Evolutionary conservation across 768 basidiomycete species (phyloP).

Genomic region (Pleurotus pulmonarius): DNA sequence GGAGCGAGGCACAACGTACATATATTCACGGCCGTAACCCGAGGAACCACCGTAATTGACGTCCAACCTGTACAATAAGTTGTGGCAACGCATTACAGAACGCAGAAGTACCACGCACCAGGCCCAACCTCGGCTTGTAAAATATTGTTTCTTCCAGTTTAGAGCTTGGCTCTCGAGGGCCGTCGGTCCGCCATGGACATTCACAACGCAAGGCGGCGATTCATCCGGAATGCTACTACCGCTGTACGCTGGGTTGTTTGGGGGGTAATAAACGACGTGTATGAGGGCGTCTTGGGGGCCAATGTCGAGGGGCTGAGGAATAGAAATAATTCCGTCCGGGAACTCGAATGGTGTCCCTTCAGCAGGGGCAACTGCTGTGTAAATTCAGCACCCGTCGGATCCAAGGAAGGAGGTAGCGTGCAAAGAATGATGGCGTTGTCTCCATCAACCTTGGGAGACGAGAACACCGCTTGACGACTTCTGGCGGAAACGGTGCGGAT

Average conservation of each 20-base stretch:
- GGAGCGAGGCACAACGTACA: constrained; percentile 12
- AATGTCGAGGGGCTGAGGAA: constrained; percentile 45
- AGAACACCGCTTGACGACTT: constrained; percentile 34
- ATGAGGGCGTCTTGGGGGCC: constrained; percentile 35
- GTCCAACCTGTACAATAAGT: no score
- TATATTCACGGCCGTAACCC: constrained; percentile 69
- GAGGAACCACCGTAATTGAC: constrained; percentile 78
- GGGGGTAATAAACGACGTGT: constrained; percentile 64
- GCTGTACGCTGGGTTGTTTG: constrained; percentile 57
- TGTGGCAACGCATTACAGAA: no score
- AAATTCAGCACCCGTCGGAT: constrained; percentile 15
- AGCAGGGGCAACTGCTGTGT: constrained; percentile 6
- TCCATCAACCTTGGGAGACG: constrained; percentile 38
- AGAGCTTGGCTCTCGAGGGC: constrained; percentile 40
- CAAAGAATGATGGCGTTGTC: constrained; percentile 32
- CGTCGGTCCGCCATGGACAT: constrained; percentile 75
- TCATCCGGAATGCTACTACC: constrained; percentile 45
- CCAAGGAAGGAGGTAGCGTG: constrained; percentile 19
- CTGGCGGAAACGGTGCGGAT: constrained; percentile 30
- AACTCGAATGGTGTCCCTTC: no score
- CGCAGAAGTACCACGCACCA: constrained; percentile 48
- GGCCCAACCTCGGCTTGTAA: constrained; percentile 66
- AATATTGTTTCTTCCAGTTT: constrained; percentile 55
- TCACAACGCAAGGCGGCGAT: constrained; percentile 64
- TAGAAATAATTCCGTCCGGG: constrained; percentile 36